These are phyloP conservation scores for Gossypium bickii DNA, from an alignment of 345 rosid species.

Conservation along the genomic window DNA sequence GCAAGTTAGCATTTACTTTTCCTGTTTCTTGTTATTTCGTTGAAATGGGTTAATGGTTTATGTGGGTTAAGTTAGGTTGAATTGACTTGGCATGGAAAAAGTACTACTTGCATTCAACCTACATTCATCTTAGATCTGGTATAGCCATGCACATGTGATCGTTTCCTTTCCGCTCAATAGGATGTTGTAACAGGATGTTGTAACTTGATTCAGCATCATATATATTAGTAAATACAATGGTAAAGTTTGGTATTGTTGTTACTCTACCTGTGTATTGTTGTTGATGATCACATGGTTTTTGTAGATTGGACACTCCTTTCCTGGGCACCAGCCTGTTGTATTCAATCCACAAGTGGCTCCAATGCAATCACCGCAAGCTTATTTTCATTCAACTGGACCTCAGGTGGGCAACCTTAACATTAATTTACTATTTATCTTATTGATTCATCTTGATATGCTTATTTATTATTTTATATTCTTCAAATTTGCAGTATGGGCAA, in stretches of 20 bases:
- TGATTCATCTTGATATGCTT: constrained; percentile 7
- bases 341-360: constrained; percentile 55
- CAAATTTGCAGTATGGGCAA: constrained; percentile 57
- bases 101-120: not conserved
- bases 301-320: constrained; percentile 63
- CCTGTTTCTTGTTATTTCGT: not conserved
- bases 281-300: constrained; percentile 7
- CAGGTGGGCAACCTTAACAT: constrained; percentile 39
- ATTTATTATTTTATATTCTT: constrained; percentile 17
- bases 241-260: not conserved
- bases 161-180: not conserved
- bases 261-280: not conserved
- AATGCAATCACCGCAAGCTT: constrained; percentile 54
- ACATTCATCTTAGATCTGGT: not conserved
- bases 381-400: constrained; percentile 69
- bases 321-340: constrained; percentile 65
- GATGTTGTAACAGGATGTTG: not conserved
- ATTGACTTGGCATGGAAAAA: not conserved
- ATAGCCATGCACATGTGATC: not conserved
- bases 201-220: not conserved
- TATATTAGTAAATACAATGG: not conserved
- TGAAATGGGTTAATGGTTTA: not conserved
- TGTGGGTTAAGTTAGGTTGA: not conserved
- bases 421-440: not conserved
- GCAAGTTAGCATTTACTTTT: not conserved